phyloP scores from a whole-genome alignment of 257 asterid genomes.

The Solanum piurae region DNA sequence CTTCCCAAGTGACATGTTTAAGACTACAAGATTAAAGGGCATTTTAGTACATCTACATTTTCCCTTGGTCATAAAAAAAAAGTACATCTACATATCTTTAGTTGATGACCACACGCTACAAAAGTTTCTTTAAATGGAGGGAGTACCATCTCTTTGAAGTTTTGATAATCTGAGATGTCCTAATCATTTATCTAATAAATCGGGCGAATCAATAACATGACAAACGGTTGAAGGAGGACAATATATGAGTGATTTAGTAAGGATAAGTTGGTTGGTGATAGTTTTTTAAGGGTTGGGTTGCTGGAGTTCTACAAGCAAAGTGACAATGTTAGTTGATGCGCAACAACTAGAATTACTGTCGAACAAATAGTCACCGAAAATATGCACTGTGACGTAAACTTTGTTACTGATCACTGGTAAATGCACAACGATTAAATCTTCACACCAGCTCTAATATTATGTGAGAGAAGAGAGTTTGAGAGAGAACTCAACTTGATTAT shows the following conservation, averaged over 20 bases:
- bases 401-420: not conserved
- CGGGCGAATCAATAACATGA: not conserved
- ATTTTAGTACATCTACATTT: not conserved
- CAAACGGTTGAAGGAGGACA: not conserved
- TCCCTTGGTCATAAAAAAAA: no score
- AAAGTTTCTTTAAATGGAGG: not conserved
- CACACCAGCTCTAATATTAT: not conserved
- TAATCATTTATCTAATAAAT: not conserved
- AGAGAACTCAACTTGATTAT: not conserved
- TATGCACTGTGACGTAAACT: not conserved
- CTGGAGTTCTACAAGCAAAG: not conserved
- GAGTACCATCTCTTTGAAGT: not conserved
- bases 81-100: not conserved
- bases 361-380: not conserved
- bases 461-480: not conserved
- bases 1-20: not conserved
- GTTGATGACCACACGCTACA: not conserved
- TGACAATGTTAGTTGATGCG: not conserved
- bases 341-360: not conserved
- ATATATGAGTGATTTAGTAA: not conserved
- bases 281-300: not conserved
- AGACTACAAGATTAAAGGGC: not conserved
- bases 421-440: not conserved
- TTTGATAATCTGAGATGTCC: not conserved
- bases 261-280: not conserved